phyloP scores from a whole-genome alignment of 306 rosid genomes.

The Amphicarpaea edgeworthii region DNA sequence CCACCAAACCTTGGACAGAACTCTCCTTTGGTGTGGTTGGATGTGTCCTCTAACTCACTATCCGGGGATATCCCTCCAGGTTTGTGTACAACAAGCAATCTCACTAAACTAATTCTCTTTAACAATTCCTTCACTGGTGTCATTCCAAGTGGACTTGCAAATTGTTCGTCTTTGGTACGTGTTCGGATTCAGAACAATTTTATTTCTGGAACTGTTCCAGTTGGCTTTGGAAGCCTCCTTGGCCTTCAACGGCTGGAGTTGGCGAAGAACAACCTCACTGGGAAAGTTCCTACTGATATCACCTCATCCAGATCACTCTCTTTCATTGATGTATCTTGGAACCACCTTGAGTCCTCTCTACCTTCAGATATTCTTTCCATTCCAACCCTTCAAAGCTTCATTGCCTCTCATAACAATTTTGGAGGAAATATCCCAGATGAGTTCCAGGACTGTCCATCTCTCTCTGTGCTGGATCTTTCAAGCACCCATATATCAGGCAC shows the following conservation, averaged over 20 bases:
- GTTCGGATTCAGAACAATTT: constrained; percentile 81
- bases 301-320: constrained; percentile 78
- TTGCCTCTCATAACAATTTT: constrained; percentile 76
- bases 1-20: constrained; percentile 72
- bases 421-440: constrained; percentile 70
- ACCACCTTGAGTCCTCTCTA: constrained; percentile 68
- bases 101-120: constrained; percentile 88
- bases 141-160: constrained; percentile 75
- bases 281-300: constrained; percentile 71
- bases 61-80: constrained; percentile 79
- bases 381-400: constrained; percentile 80
- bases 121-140: constrained; percentile 81
- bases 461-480: constrained; percentile 82
- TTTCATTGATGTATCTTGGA: constrained; percentile 82
- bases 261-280: constrained; percentile 76
- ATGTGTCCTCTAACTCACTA: constrained; percentile 81
- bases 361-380: constrained; percentile 72
- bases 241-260: constrained; percentile 78
- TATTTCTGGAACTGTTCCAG: constrained; percentile 77
- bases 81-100: constrained; percentile 76
- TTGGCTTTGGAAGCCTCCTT: constrained; percentile 75
- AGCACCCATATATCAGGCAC: constrained; percentile 65
- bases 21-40: constrained; percentile 88
- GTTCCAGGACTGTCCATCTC: constrained; percentile 76
- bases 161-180: constrained; percentile 73